Evolutionary conservation across 2,329 filamentous ascomycete species (phyloP), one percentile per base, ranked within the genome.

Genomic region (Chaetomiaceae sp.): DNA sequence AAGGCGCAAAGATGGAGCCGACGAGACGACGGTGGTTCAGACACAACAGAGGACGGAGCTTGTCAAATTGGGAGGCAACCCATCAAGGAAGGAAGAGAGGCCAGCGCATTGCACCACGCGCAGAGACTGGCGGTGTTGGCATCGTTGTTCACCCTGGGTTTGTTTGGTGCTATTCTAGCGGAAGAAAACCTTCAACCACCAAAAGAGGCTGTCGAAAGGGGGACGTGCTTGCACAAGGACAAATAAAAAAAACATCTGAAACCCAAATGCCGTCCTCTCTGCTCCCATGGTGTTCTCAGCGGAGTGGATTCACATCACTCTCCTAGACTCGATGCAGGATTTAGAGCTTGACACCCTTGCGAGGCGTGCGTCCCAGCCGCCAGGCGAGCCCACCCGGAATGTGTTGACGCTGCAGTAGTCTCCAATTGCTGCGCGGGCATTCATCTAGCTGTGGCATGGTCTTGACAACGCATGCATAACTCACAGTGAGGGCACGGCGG

Each of bases 211-310:
- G 41, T 51, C 41, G 38, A 33, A 37, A 36, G 32, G n/a, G 38
- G 40, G 33, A 45, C 25, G 34, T 46, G 49, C 49, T 46, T 51
- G 20, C 49, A 51, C 49, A 25, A 45, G 49, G 49, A 20, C 49
- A 30, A 46, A 51, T 34, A 20, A 23, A 38, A 45, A 49, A 49
- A 41, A 34, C 29, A 21, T 11, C 18, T 16, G 7, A 48, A 32
- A 38, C 20, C 14, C 21, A 46, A 5, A 32, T 32, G 16, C 27
- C n/a, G 16, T 4, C 30, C 16, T 9, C 10, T 27, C 14, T 38
- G 10, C 25, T 38, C 10, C 14, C 9, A n/a, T 43, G 41, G 16
- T 32, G 16, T 43, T 21, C 20, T 11, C 14, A 13, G 5, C 33
- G n/a, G n/a, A n/a, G n/a, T n/a, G n/a, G n/a, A n/a, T n/a, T n/a